These are phyloP conservation scores for Nidularia sp. DNA, from an alignment of 768 basidiomycete genomes.

Conservation along the genomic window DNA sequence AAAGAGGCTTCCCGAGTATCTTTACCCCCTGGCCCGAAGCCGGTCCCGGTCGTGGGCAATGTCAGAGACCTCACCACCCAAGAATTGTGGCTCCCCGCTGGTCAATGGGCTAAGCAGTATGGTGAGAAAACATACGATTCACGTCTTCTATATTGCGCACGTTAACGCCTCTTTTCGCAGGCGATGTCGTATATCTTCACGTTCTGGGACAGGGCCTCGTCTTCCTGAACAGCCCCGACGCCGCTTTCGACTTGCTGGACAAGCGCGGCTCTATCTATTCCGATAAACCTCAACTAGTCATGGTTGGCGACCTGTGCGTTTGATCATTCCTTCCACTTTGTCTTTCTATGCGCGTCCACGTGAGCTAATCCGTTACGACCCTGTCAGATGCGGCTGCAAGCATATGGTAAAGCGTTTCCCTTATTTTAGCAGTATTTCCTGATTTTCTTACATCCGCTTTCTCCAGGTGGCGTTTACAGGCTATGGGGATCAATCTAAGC, in stretches of 20 bases:
- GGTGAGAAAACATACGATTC: constrained; percentile 34
- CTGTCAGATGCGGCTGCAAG: constrained; percentile 51
- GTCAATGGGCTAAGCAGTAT: constrained; percentile 58
- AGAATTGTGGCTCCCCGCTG: constrained; percentile 63
- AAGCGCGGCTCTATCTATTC: constrained; percentile 70
- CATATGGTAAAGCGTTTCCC: constrained; percentile 46
- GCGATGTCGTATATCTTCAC: constrained; percentile 62
- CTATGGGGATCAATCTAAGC: constrained; percentile 58
- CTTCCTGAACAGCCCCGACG: constrained; percentile 61
- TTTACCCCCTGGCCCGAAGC: constrained; percentile 66
- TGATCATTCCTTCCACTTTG: not conserved
- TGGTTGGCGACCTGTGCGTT: constrained; percentile 68
- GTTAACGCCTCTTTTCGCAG: constrained; percentile 24
- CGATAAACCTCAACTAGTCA: constrained; percentile 66
- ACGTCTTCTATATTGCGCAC: not conserved
- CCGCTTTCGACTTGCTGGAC: constrained; percentile 61
- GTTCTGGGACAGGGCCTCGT: constrained; percentile 64
- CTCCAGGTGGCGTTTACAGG: constrained; percentile 58
- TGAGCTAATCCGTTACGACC: not conserved
- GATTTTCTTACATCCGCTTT: not conserved
- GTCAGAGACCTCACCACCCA: constrained; percentile 52
- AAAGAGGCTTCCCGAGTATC: constrained; percentile 30
- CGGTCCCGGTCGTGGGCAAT: constrained; percentile 64
- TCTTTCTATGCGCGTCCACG: not conserved
- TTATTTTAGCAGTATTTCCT: not conserved